Conservation (phyloP, 768 basidiomycete genomes). For the Pholiota conissans region DNA sequence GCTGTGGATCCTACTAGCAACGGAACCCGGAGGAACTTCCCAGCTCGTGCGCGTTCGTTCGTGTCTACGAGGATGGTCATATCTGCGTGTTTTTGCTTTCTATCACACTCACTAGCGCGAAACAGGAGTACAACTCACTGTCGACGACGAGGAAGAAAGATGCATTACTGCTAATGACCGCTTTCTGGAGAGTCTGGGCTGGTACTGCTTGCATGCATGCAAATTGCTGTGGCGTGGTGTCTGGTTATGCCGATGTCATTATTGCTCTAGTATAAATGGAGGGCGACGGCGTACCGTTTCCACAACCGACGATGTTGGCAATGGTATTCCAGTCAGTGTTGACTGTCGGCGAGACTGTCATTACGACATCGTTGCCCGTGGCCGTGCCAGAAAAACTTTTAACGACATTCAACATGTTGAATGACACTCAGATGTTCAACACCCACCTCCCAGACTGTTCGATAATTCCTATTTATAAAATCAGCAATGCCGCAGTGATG, state of each 20-base stretch:
- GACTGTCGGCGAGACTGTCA: slow-evolving; percentile 11
- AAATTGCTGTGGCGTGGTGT: slow-evolving; percentile 29
- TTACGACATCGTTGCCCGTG: neutral
- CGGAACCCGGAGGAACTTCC: slow-evolving; percentile 28
- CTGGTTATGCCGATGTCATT: neutral
- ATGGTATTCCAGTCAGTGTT: slow-evolving; percentile 30
- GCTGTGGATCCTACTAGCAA: slow-evolving; percentile 27
- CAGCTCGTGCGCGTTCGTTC: slow-evolving; percentile 17
- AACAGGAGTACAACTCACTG: slow-evolving; percentile 18
- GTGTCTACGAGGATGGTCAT: slow-evolving; percentile 32
- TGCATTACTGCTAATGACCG: slow-evolving; percentile 28
- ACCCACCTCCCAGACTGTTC: slow-evolving; percentile 36
- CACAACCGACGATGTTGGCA: slow-evolving; percentile 31
- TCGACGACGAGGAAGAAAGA: slow-evolving; percentile 30
- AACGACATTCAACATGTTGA: neutral
- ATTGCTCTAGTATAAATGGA: neutral
- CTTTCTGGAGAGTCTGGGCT: slow-evolving; percentile 29
- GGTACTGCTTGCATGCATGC: slow-evolving; percentile 35
- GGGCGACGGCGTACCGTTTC: slow-evolving; percentile 21
- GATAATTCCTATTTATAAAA: slow-evolving; percentile 29
- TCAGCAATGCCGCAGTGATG: neutral
- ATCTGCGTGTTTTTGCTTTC: slow-evolving; percentile 15
- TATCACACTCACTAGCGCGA: too few species aligned
- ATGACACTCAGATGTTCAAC: neutral
- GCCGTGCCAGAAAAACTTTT: slow-evolving; percentile 5